Percentiles rank a stretch among this genome's conserved stretches.
Evolutionary conservation across 2,329 filamentous ascomycete species (phyloP).

Genomic region (Ophiostoma pallidulum): DNA sequence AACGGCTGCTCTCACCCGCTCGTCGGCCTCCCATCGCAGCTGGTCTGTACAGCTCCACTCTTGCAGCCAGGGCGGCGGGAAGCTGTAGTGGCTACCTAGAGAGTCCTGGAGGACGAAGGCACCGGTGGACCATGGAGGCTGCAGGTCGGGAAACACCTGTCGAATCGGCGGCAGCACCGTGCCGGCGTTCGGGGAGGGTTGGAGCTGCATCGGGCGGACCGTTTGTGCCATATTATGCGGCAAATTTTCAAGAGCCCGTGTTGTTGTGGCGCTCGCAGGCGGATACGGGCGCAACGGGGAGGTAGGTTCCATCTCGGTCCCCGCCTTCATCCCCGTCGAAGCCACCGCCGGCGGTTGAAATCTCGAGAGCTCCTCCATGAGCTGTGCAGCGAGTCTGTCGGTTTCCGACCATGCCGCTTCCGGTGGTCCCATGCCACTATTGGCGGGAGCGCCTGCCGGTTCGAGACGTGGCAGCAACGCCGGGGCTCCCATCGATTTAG

Average conservation of each 20-base stretch:
- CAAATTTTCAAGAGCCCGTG: too few relatives aligned
- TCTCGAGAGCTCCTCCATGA: conserved; percentile 1
- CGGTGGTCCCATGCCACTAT: not conserved
- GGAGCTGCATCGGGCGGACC: not conserved
- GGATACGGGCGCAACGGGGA: too few relatives aligned
- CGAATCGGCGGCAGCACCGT: conserved; percentile 3
- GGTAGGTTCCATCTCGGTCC: too few relatives aligned
- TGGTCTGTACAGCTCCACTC: conserved; percentile 15
- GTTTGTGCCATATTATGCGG: too few relatives aligned
- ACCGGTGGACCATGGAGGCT: not conserved
- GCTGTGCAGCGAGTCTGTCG: conserved; percentile 2
- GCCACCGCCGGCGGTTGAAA: not conserved
- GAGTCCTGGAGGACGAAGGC: conserved; percentile 11
- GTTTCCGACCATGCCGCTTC: conserved; percentile 3
- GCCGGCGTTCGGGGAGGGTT: not conserved
- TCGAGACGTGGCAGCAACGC: not conserved
- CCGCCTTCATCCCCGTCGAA: too few relatives aligned
- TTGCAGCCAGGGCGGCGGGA: conserved; percentile 7
- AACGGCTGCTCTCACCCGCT: not conserved
- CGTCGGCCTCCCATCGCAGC: conserved; percentile 11
- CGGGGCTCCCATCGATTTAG: conserved; percentile 6
- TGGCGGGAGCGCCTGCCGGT: not conserved
- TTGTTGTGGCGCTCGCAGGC: too few relatives aligned
- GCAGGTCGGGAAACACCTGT: conserved; percentile 5
- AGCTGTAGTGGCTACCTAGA: conserved; percentile 1